Conservation (phyloP, 306 rosid species). For the Clitoria ternatea region DNA sequence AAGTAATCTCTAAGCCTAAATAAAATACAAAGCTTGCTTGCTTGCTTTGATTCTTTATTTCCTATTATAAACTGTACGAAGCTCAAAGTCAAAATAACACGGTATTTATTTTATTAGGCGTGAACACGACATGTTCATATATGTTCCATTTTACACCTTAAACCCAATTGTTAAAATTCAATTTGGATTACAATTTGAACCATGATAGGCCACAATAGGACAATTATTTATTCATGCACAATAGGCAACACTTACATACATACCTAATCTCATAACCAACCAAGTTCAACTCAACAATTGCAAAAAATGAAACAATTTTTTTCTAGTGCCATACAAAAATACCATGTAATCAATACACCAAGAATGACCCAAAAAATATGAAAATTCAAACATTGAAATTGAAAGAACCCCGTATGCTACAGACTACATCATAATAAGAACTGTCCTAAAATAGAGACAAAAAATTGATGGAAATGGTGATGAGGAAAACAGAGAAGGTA, state of each 20-base stretch:
- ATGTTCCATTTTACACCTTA: neutral
- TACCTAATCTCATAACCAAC: too few relatives aligned
- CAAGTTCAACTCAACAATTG: neutral
- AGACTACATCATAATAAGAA: neutral
- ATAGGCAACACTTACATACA: too few relatives aligned
- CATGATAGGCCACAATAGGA: neutral
- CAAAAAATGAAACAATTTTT: neutral
- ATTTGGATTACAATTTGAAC: neutral
- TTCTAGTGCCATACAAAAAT: neutral
- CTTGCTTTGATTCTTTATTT: too few relatives aligned
- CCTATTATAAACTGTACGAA: neutral
- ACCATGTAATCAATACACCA: neutral
- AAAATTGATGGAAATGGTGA: constrained; percentile 13
- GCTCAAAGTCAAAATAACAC: neutral
- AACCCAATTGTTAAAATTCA: neutral
- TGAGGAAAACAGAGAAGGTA: constrained; percentile 14
- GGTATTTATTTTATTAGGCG: neutral
- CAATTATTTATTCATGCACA: neutral
- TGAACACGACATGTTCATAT: neutral
- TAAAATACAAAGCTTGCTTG: too few relatives aligned
- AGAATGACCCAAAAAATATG: neutral
- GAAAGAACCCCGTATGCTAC: neutral
- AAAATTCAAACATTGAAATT: neutral
- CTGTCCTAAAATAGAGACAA: constrained; percentile 16
- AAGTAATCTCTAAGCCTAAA: too few relatives aligned